Evolutionary conservation across 495 filamentous ascomycete genomes (phyloP).

Genomic region (Aspergillus sparsus): DNA sequence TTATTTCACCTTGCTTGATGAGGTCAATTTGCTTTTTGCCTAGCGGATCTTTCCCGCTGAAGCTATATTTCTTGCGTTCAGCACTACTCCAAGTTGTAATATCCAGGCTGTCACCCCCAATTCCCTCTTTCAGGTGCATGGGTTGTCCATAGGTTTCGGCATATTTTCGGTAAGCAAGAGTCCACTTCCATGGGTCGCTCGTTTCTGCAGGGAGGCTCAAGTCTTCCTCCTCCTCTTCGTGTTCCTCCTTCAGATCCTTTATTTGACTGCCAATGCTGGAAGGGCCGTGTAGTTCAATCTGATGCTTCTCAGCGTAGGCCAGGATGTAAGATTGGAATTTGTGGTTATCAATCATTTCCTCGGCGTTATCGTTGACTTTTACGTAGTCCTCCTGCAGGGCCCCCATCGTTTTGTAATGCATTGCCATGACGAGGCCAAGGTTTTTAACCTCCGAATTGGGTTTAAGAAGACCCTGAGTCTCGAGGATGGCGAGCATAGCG

Average conservation of each 20-base stretch:
- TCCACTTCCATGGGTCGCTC: conserved; percentile 29
- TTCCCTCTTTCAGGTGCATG: neutral
- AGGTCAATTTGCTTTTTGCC: conserved; percentile 19
- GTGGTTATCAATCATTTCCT: neutral
- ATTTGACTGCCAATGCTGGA: conserved; percentile 14
- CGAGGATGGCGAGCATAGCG: conserved; percentile 31
- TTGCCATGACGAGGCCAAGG: conserved; percentile 32
- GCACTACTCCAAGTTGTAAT: conserved; percentile 27
- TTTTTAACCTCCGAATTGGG: conserved; percentile 36
- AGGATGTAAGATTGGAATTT: conserved; percentile 17
- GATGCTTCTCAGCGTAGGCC: conserved; percentile 26
- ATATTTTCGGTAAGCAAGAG: conserved; percentile 16
- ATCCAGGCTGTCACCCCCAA: conserved; percentile 32
- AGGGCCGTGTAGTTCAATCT: conserved; percentile 22
- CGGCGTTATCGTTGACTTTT: no score
- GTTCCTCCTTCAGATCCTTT: conserved; percentile 12
- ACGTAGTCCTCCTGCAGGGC: no score
- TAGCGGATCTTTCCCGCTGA: conserved; percentile 28
- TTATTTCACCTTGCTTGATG: conserved; percentile 28
- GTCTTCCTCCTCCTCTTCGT: conserved; percentile 14
- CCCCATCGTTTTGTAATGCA: conserved; percentile 7
- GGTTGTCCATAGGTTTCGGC: conserved; percentile 1
- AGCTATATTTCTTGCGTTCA: conserved; percentile 26
- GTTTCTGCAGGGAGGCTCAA: conserved; percentile 19
- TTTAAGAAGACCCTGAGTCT: conserved; percentile 28